These are phyloP conservation scores for Aquilaria malaccensis DNA, from an alignment of 345 rosid species.

Conservation along the genomic window DNA sequence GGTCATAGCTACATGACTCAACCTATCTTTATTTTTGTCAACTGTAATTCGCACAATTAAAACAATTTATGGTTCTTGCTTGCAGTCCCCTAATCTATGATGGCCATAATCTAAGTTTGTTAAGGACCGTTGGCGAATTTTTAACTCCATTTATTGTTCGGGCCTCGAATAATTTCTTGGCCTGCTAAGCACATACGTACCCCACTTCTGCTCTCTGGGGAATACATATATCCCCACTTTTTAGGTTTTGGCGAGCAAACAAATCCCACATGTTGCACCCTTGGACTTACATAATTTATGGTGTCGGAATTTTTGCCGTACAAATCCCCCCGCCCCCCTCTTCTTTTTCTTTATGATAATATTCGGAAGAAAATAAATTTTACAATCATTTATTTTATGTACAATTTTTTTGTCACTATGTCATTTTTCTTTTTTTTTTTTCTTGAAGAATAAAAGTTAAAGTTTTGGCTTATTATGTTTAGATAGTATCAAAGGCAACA, in stretches of 20 bases:
- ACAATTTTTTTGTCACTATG: no score
- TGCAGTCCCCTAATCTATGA: neutral
- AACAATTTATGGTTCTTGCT: no score
- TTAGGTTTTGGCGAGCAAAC: neutral
- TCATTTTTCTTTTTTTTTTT: no score
- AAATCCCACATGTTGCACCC: conserved; percentile 4
- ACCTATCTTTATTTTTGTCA: no score
- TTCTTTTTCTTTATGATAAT: neutral
- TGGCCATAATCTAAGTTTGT: neutral
- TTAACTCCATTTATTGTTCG: neutral
- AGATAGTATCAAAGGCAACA: no score
- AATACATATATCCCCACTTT: neutral
- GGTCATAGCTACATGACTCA: no score
- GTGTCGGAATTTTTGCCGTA: conserved; percentile 7
- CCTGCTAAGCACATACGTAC: neutral
- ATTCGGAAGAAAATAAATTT: conserved; percentile 4
- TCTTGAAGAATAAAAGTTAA: no score
- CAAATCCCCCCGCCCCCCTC: neutral
- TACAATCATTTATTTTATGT: neutral
- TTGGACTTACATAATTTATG: neutral
- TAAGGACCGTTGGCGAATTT: neutral
- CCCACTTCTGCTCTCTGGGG: conserved; percentile 3
- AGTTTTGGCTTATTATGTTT: no score
- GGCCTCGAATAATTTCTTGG: neutral
- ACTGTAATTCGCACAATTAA: no score